Conservation (phyloP, 176 grass and related monocot genomes). For the Secale cereale region DNA sequence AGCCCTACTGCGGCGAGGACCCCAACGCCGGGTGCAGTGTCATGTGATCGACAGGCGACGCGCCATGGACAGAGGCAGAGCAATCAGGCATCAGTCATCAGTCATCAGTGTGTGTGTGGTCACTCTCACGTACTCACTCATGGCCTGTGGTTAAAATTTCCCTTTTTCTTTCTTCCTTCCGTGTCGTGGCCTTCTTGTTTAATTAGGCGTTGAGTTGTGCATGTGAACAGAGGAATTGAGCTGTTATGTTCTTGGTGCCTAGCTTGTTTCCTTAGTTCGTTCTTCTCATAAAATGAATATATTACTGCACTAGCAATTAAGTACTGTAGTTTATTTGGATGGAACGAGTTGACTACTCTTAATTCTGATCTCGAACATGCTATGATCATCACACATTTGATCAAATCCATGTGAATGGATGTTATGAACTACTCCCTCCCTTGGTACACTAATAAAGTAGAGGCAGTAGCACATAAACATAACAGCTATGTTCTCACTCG, state of each 20-base stretch:
- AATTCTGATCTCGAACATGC: neutral
- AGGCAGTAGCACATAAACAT: neutral
- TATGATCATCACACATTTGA: neutral
- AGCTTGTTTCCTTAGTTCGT: neutral
- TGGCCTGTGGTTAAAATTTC: neutral
- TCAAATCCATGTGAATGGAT: neutral
- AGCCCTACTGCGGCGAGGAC: conserved; percentile 36
- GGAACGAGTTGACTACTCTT: neutral
- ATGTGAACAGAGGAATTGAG: conserved; percentile 40
- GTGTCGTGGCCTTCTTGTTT: neutral
- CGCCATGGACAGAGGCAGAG: conserved; percentile 21
- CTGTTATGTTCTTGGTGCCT: conserved; percentile 16
- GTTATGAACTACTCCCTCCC: too few species aligned
- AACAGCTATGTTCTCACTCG: neutral
- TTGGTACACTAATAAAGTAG: too few species aligned
- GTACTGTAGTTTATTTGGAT: neutral
- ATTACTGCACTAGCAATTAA: neutral
- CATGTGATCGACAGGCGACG: conserved; percentile 37
- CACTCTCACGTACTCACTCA: conserved; percentile 11
- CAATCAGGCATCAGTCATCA: neutral
- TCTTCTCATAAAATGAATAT: neutral
- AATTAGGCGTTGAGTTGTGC: conserved; percentile 40
- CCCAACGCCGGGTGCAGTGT: conserved; percentile 57
- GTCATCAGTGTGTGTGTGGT: conserved; percentile 17
- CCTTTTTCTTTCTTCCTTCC: neutral